Base-by-base conservation (phyloP, 176 grass and related monocot genomes). In the Raddia distichophylla region DNA sequence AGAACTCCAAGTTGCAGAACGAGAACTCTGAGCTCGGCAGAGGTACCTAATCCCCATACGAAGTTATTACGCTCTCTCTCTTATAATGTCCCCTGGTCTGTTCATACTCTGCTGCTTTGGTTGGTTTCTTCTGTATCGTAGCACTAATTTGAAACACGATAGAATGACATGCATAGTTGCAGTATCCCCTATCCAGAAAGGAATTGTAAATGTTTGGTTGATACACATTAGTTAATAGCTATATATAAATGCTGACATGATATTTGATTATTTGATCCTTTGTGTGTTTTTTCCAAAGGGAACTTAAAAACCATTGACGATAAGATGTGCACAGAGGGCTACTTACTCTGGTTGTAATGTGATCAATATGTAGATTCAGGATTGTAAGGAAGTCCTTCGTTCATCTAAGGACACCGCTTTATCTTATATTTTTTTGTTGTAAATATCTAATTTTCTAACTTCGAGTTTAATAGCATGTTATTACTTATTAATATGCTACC, bases 1-100 rank as follows among this genome's bases (percentile, higher is more conserved):
- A 88, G 64, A 64, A 56, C 33, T 70, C 85, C 5, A 91, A 82
- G 83, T 33, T 97, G 73, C 67, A 44, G 57, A 87, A 75, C 15
- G 80, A 91, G 86, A 89, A 64, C 3, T 66, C 73, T 2, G 60
- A 86, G 59, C 91, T 97, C 67, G 59, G 22, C 67, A 88, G 86
- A 75, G 86, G 93, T 93, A 85, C 27, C 50, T 17, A 53, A 3
- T 19, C n/a, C 27, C n/a, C n/a, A n/a, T n/a, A n/a, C n/a, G n/a
- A n/a, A n/a, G n/a, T n/a, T n/a, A n/a, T n/a, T n/a, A n/a, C n/a
- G n/a, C n/a, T 44, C 51, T 0, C 11, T 10, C 12, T 3, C 46
- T 11, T 57, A 17, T 2, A 59, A 15, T 2, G 72, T 50, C 7
- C 27, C 49, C 13, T 12, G 42, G 1, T 75, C 16, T 71, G 47